A percentile compares a stretch with the other conserved stretches of the same genome.
These are phyloP conservation scores for Dentipellis sp. DNA, from an alignment of 768 basidiomycete species.

Conservation along the genomic window DNA sequence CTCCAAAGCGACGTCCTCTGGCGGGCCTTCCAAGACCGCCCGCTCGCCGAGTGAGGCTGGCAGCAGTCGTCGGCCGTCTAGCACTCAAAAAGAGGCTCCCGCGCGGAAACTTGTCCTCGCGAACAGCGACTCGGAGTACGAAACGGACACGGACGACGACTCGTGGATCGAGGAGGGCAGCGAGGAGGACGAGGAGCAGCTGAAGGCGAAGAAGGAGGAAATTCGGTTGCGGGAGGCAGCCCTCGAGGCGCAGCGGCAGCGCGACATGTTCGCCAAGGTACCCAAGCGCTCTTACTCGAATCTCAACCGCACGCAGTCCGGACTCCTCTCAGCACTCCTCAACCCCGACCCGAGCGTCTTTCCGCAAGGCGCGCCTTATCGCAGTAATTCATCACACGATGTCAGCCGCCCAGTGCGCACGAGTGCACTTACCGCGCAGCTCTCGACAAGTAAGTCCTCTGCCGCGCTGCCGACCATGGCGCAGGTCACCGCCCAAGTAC, in stretches of 20 bases:
- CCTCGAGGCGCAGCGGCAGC: constrained; percentile 51
- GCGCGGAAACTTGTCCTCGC: constrained; percentile 34
- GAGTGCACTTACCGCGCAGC: constrained; percentile 16
- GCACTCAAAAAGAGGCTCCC: not conserved
- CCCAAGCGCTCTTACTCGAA: constrained; percentile 59
- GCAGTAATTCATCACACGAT: constrained; percentile 37
- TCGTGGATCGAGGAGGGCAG: constrained; percentile 54
- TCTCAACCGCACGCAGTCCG: constrained; percentile 42
- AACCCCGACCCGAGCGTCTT: constrained; percentile 60
- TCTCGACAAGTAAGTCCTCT: constrained; percentile 45
- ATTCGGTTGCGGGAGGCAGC: constrained; percentile 41
- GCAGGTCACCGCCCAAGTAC: constrained; percentile 30
- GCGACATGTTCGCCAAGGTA: constrained; percentile 66
- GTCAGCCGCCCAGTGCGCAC: constrained; percentile 31
- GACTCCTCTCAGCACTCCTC: constrained; percentile 59
- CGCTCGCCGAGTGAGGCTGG: not conserved
- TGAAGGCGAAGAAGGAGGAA: constrained; percentile 15
- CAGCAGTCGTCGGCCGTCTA: not conserved
- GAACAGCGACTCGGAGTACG: constrained; percentile 38
- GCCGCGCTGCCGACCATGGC: constrained; percentile 52
- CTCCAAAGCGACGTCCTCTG: constrained; percentile 14
- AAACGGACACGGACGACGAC: constrained; percentile 41
- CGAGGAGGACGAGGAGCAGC: constrained; percentile 21
- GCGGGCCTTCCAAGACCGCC: not conserved
- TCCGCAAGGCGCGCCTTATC: constrained; percentile 51